Evolutionary conservation across 2,329 filamentous ascomycete species (phyloP).

Genomic region (Chrysosporium queenslandicum): DNA sequence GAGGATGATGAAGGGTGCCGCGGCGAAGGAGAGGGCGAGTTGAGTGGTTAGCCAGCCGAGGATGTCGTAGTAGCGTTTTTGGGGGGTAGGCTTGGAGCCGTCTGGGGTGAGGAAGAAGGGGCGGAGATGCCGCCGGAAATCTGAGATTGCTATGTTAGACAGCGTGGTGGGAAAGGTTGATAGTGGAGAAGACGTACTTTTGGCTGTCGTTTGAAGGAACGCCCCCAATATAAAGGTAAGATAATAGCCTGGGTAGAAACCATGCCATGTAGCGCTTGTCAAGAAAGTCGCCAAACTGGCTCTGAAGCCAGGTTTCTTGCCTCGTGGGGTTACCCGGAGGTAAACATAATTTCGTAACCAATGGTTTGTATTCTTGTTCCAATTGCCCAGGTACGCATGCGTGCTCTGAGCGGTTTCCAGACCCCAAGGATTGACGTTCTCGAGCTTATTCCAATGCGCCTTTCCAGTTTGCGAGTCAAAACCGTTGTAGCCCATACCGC

Average conservation of each 20-base stretch:
- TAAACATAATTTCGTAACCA: conserved; percentile 97
- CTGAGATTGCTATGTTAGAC: conserved; percentile 39
- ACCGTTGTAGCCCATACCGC: conserved; percentile 88
- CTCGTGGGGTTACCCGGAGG: conserved; percentile 83
- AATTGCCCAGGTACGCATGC: conserved; percentile 79
- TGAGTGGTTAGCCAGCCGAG: conserved; percentile 68
- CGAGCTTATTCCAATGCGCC: conserved; percentile 78
- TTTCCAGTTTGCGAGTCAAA: conserved; percentile 75
- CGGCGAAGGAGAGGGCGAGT: conserved; percentile 70
- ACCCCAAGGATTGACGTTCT: conserved; percentile 76
- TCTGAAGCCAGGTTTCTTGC: conserved; percentile 91
- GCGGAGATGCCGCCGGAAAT: conserved; percentile 77
- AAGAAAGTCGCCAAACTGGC: conserved; percentile 89
- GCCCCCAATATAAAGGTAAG: conserved; percentile 79
- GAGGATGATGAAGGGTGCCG: conserved; percentile 76
- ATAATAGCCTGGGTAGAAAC: conserved; percentile 96
- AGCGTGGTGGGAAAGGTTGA: background rate
- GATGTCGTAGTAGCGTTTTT: conserved; percentile 80
- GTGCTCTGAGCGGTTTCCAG: conserved; percentile 90
- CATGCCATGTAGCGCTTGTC: conserved; percentile 95
- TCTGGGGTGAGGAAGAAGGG: conserved; percentile 84
- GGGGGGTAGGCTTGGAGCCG: conserved; percentile 55
- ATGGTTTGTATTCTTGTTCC: conserved; percentile 98
- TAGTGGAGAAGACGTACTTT: conserved; percentile 55
- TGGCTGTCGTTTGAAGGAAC: conserved; percentile 84